Percentiles rank a stretch among this genome's conserved stretches.
Evolutionary conservation across 805 yeast species (phyloP).

Genomic region (Saccharomycodes ludwigii): DNA sequence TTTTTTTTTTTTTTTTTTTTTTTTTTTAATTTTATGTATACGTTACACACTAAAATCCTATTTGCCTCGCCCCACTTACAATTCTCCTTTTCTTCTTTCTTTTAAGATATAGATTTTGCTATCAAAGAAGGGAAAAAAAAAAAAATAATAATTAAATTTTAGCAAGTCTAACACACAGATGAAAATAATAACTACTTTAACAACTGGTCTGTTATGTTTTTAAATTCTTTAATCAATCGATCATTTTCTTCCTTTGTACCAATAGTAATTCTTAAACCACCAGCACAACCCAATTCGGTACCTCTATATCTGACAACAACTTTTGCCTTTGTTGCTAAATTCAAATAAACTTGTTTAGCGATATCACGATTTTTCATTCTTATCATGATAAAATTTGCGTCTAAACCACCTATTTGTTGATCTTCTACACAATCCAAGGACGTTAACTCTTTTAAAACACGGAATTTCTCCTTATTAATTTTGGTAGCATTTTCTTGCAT

Average conservation of each 20-base stretch:
- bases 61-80: too few relatives aligned
- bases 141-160: too few relatives aligned
- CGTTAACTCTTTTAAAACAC: conserved; percentile 41
- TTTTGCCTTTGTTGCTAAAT: conserved; percentile 55
- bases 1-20: not conserved
- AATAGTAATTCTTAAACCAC: conserved; percentile 76
- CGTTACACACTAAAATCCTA: too few relatives aligned
- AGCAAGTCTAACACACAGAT: too few relatives aligned
- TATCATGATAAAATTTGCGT: conserved; percentile 74
- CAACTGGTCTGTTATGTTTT: conserved; percentile 20
- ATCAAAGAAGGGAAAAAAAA: too few relatives aligned
- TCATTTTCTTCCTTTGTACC: conserved; percentile 75
- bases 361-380: conserved; percentile 63
- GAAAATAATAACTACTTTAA: not conserved
- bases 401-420: conserved; percentile 66
- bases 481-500: conserved; percentile 45
- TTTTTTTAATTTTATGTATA: too few relatives aligned
- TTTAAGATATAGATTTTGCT: too few relatives aligned
- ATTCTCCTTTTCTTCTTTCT: too few relatives aligned
- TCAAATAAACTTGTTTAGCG: conserved; percentile 56
- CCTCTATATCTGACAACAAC: conserved; percentile 92
- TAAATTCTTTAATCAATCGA: conserved; percentile 38
- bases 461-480: conserved; percentile 43
- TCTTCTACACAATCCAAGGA: conserved; percentile 50
- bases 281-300: conserved; percentile 75